These are phyloP conservation scores for Lactarius hengduanensis DNA, from an alignment of 768 basidiomycete genomes.

Conservation along the genomic window DNA sequence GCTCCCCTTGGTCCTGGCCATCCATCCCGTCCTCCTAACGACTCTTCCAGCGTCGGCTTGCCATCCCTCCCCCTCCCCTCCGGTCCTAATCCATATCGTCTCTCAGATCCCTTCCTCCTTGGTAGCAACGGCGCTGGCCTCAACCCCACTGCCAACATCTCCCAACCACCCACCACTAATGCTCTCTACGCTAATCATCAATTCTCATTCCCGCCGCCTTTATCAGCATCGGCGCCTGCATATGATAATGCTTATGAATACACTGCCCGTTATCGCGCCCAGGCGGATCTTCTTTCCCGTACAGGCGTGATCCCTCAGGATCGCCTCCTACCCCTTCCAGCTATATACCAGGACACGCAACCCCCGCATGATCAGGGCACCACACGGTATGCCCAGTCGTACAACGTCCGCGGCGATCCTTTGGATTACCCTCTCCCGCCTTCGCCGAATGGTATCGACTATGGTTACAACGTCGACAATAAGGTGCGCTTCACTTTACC, in stretches of 20 bases:
- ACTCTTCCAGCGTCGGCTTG: slow-evolving; percentile 14
- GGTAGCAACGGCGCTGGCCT: not conserved
- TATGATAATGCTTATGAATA: slow-evolving; percentile 38
- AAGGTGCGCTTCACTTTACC: slow-evolving; percentile 19
- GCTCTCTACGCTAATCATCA: slow-evolving; percentile 24
- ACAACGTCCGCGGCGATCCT: slow-evolving; percentile 17
- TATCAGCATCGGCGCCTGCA: slow-evolving; percentile 4
- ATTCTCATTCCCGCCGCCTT: slow-evolving; percentile 23
- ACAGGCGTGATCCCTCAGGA: slow-evolving; percentile 33
- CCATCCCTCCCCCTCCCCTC: slow-evolving; percentile 19
- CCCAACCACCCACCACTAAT: slow-evolving; percentile 6
- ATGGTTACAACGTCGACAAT: slow-evolving; percentile 25
- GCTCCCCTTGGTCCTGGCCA: slow-evolving; percentile 77
- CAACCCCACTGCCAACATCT: slow-evolving; percentile 8
- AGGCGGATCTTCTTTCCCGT: slow-evolving; percentile 46
- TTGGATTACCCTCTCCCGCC: slow-evolving; percentile 22
- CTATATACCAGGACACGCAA: slow-evolving; percentile 26
- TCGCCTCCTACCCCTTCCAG: slow-evolving; percentile 22
- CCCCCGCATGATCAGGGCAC: slow-evolving; percentile 17
- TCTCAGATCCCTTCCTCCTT: slow-evolving; percentile 27
- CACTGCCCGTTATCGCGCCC: slow-evolving; percentile 46
- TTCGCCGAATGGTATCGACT: slow-evolving; percentile 21
- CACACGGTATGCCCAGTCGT: slow-evolving; percentile 20
- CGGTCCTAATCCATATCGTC: slow-evolving; percentile 18
- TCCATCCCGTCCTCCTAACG: slow-evolving; percentile 31